Evolutionary conservation across 2,329 filamentous ascomycete genomes (phyloP), one percentile per base, ranked within the genome.

Genomic region (Lecanicillium sp.): DNA sequence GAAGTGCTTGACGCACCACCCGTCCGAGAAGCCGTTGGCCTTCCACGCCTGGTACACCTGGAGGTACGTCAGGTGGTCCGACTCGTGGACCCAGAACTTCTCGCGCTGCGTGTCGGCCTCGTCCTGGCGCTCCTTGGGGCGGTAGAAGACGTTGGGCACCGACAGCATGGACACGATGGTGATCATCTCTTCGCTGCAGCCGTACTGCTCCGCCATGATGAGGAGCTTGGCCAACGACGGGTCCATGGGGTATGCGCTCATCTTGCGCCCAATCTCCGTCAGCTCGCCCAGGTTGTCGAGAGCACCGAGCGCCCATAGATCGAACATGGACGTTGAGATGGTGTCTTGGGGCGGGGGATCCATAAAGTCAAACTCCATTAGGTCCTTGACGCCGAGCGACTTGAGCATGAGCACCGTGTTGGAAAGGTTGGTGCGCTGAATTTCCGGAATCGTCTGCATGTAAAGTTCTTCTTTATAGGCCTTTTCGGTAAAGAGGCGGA

Each of bases 181-280:
- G 19, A 96, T 79, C 86, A 98, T 96, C 67, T 98, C 93, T 68
- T 97, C 91, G 65, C 86, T 93, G 68, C 93, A 98, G 38, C 81
- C 86, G 63, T 96, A 96, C 54, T 90, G 84, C 46, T 87, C 86
- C 0, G 90, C 85, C 38, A 87, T 95, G 62, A 98, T 95, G 48
- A 98, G 78, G 11, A 98, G 81, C 67, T 98, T 98, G 7, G 91
- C 90, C 9, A 98, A 74, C 0, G 90, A 90, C 0, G 93, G 93
- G 55, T 98, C 93, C 91, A 98, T 98, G 1, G 93, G 93, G 60
- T 97, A 98, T 1, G 88, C 86, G 21, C 93, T 96, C 93, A 98
- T 98, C 57, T 87, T 90, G 37, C 80, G 81, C 24, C 93, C 93
- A 1, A 98, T 78, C 1, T 81, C 74, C 0, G 93, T 98, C 21